These are phyloP conservation scores for Trametes punicea DNA, from an alignment of 768 basidiomycete species.

Conservation along the genomic window DNA sequence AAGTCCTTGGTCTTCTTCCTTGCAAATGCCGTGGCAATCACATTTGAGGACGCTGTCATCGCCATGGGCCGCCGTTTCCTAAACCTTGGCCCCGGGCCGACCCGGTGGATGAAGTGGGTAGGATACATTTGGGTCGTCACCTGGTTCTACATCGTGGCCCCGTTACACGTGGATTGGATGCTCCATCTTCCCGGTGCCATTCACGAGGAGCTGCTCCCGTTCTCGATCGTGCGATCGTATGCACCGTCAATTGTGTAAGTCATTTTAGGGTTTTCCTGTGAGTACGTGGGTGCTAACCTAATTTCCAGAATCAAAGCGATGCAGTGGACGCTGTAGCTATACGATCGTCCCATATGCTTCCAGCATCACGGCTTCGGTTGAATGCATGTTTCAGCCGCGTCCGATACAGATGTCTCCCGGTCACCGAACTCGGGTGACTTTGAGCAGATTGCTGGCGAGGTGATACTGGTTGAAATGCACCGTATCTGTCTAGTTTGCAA, in stretches of 20 bases:
- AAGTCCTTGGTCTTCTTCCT: conserved; percentile 29
- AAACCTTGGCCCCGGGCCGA: not conserved
- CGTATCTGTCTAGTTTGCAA: no score
- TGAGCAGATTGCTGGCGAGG: no score
- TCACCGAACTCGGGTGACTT: no score
- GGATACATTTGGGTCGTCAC: conserved; percentile 14
- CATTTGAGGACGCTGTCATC: conserved; percentile 33
- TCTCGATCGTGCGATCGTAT: not conserved
- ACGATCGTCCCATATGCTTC: no score
- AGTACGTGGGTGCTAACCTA: not conserved
- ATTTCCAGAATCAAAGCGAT: not conserved
- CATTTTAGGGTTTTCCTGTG: not conserved
- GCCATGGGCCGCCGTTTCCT: conserved; percentile 7
- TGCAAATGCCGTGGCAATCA: conserved; percentile 34
- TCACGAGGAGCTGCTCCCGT: not conserved
- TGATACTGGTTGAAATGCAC: no score
- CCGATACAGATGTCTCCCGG: no score
- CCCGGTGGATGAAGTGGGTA: not conserved
- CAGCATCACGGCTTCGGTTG: no score
- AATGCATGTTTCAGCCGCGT: no score
- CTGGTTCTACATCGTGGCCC: conserved; percentile 8
- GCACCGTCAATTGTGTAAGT: not conserved
- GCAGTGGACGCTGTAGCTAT: no score
- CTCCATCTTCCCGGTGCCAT: not conserved
- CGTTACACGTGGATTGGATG: conserved; percentile 4